Evolutionary conservation across 345 rosid genomes (phyloP).

Genomic region (Populus deltoides): DNA sequence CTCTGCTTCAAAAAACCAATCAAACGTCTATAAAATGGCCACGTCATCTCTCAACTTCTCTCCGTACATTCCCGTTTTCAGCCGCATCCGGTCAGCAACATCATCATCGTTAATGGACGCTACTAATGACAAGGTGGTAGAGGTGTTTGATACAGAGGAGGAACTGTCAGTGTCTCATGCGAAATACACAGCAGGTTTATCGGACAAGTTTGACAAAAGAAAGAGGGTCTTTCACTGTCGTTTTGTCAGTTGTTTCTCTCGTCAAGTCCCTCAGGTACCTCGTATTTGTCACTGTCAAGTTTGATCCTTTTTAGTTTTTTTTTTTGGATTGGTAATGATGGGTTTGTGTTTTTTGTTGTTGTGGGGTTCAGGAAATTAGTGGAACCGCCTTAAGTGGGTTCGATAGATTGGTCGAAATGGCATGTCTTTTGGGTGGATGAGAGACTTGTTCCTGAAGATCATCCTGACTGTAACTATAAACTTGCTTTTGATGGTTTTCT

Average conservation of each 20-base stretch:
- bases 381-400: constrained; percentile 48
- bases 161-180: constrained; percentile 54
- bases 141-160: constrained; percentile 51
- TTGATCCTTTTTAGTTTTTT: neutral
- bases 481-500: constrained; percentile 71
- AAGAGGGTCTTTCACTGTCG: constrained; percentile 68
- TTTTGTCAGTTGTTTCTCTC: constrained; percentile 69
- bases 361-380: constrained; percentile 49
- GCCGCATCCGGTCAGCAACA: no score
- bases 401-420: constrained; percentile 83
- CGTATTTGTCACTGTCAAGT: neutral
- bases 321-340: neutral
- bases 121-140: constrained; percentile 33
- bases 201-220: constrained; percentile 48
- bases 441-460: constrained; percentile 82
- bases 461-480: constrained; percentile 75
- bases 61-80: no score
- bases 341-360: neutral
- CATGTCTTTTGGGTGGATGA: constrained; percentile 86
- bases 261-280: constrained; percentile 55
- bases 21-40: no score
- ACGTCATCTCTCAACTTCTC: no score
- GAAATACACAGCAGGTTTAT: constrained; percentile 53
- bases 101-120: neutral
- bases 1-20: no score